Conservation (phyloP, 805 yeast genomes). For the Pichia thaimueangensis region DNA sequence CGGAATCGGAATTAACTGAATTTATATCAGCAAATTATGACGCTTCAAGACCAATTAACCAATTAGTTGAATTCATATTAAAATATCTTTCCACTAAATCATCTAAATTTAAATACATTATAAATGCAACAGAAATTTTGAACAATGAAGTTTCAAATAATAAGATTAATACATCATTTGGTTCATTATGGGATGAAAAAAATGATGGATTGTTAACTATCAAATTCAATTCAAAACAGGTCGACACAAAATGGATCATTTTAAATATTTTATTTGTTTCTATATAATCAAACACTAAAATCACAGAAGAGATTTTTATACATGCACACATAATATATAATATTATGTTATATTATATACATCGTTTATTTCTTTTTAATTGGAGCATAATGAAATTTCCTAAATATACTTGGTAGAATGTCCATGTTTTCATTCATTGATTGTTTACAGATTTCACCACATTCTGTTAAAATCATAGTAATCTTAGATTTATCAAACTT, state of each 20-base stretch:
- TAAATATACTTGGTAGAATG: conserved; percentile 4
- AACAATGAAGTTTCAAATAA: conserved; percentile 21
- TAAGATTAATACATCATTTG: conserved; percentile 35
- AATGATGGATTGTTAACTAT: conserved; percentile 49
- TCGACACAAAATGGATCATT: conserved; percentile 15
- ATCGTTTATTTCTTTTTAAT: neutral
- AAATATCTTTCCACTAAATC: conserved; percentile 37
- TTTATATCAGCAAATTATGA: conserved; percentile 5
- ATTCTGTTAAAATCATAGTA: conserved; percentile 23
- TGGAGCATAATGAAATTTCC: conserved; percentile 12
- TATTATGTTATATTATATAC: neutral
- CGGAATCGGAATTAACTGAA: conserved; percentile 14
- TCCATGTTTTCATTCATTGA: conserved; percentile 4
- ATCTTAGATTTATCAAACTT: conserved; percentile 9
- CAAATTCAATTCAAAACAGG: conserved; percentile 27
- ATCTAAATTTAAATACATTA: conserved; percentile 51
- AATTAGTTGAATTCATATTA: conserved; percentile 30
- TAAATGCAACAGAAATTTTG: conserved; percentile 35
- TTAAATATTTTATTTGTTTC: conserved; percentile 7
- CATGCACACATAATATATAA: too few relatives aligned
- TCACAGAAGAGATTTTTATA: too few relatives aligned
- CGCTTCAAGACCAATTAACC: conserved; percentile 13
- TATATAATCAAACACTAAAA: neutral
- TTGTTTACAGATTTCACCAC: conserved; percentile 13
- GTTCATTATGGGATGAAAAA: conserved; percentile 50